Base-by-base conservation (phyloP, 148 eudicot genomes). In the Fallopia convolvulus region DNA sequence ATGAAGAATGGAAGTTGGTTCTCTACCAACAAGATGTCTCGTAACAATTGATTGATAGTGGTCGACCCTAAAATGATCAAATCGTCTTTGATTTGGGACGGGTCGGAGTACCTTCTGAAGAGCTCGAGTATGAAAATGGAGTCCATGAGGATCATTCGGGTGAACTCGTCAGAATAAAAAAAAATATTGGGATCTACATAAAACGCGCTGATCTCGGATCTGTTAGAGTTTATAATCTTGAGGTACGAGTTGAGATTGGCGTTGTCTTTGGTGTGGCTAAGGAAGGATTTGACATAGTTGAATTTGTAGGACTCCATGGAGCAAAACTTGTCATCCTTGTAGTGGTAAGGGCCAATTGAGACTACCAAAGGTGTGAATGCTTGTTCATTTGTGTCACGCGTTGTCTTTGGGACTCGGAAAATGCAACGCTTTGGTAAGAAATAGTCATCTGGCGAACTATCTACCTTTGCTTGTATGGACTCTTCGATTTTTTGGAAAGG, bases 11-110 rank as follows among this genome's bases (percentile, higher is more conserved):
- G 32, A 9, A 58, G 65, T n/a, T 58, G 65, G 65, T 58, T 58
- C 65, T 58, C 65, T 58, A 58, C 30, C 65, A 58, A 58, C 65
- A 58, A 58, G 26, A 58, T 20, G 32, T 58, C 65, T 21, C 65
- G 32, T 18, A 58, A 58, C 65, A 58, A 32, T 58, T n/a, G 65
- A 21, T 21, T 58, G 65, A 58, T 21, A 32, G 30, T 58, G 8
- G 7, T 13, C 30, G 65, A 58, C 65, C 65, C 65, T 8, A 3
- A 55, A 2, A 55, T n/a, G n/a, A 55, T 20, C 10, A 21, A 21
- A 58, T 21, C 65, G 3, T 58, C 65, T n/a, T 58, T 58, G 11
- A 21, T 21, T 58, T 58, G 26, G 1, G 32, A 58, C 26, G 65
- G 65, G 1, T 58, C 26, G 0, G 65, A 58, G 20, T 20, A 56